Evolutionary conservation across 163 green algal species (phyloP).

Genomic region (Chlamydomonas reinhardtii): DNA sequence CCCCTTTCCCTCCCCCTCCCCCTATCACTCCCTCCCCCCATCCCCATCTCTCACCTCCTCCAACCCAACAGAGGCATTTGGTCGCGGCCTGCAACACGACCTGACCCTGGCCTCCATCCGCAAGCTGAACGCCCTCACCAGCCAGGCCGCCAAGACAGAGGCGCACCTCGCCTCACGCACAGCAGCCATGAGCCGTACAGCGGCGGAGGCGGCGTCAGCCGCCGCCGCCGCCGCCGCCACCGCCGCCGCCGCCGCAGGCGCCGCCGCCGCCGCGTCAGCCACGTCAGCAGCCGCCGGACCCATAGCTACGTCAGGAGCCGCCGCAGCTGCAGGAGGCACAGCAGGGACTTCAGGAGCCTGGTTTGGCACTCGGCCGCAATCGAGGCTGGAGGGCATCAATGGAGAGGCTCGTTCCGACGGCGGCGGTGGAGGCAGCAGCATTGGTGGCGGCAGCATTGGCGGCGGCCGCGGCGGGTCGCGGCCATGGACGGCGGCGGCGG

Average conservation of each 20-base stretch:
- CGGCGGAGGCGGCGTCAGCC: not conserved
- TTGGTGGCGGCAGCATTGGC: too few species aligned
- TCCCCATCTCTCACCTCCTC: not conserved
- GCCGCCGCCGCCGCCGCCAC: not conserved
- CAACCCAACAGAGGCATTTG: slow-evolving; percentile 33
- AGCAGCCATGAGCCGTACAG: slow-evolving; percentile 1
- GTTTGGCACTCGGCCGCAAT: too few species aligned
- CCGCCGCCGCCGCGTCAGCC: too few species aligned
- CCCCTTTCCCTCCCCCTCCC: too few species aligned
- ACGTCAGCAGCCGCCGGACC: not conserved
- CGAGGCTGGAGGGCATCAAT: too few species aligned
- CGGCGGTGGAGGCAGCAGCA: not conserved
- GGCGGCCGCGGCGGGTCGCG: too few species aligned
- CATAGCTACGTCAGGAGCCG: not conserved
- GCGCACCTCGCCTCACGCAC: slow-evolving; percentile 26
- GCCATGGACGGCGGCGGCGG: not conserved
- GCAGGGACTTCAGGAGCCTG: too few species aligned
- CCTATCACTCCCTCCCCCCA: not conserved
- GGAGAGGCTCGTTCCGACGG: not conserved
- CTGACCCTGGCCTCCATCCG: slow-evolving; percentile 20
- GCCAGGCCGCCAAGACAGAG: slow-evolving; percentile 14
- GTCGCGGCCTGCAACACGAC: slow-evolving; percentile 9
- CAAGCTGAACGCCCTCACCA: slow-evolving; percentile 31
- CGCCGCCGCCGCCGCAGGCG: too few species aligned
- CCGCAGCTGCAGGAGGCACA: not conserved